These are phyloP conservation scores for Endocalyx cinctus DNA, from an alignment of 2,329 filamentous ascomycete genomes.

Conservation along the genomic window DNA sequence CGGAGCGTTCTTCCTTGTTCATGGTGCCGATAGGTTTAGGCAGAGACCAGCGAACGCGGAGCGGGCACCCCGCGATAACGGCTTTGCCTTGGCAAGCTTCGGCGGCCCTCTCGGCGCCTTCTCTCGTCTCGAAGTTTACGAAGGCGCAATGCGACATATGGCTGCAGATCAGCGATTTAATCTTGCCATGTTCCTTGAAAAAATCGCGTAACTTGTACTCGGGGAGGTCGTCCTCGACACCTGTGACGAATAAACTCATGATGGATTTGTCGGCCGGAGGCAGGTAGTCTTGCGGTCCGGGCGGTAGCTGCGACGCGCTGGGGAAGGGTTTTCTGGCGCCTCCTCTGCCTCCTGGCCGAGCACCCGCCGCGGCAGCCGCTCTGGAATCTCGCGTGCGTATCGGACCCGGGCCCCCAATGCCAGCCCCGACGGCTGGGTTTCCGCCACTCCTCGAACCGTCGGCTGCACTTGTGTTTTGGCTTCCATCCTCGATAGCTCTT, in stretches of 20 bases:
- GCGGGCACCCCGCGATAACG: conserved; percentile 83
- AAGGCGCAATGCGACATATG: conserved; percentile 98
- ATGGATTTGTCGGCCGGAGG: conserved; percentile 82
- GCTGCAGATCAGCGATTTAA: conserved; percentile 90
- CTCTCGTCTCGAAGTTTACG: conserved; percentile 84
- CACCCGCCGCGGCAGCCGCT: conserved; percentile 46
- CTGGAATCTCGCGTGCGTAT: conserved; percentile 69
- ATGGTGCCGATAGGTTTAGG: conserved; percentile 89
- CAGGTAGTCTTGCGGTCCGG: conserved; percentile 76
- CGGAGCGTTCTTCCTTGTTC: conserved; percentile 77
- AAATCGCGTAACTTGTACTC: conserved; percentile 88
- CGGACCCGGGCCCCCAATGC: conserved; percentile 63
- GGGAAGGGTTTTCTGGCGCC: conserved; percentile 59
- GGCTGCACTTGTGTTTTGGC: too few relatives aligned
- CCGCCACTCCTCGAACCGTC: conserved; percentile 36
- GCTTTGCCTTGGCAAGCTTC: conserved; percentile 81
- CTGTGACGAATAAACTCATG: conserved; percentile 90
- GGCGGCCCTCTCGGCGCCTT: conserved; percentile 81
- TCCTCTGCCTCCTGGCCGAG: conserved; percentile 38
- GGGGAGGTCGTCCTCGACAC: conserved; percentile 91
- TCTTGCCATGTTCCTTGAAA: conserved; percentile 82
- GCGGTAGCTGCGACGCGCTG: conserved; percentile 68
- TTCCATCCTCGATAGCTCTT: conserved; percentile 61
- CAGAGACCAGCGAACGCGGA: conserved; percentile 87
- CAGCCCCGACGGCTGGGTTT: conserved; percentile 49